Evolutionary conservation across 768 basidiomycete species (phyloP).

Genomic region (Leccinum variicolor): DNA sequence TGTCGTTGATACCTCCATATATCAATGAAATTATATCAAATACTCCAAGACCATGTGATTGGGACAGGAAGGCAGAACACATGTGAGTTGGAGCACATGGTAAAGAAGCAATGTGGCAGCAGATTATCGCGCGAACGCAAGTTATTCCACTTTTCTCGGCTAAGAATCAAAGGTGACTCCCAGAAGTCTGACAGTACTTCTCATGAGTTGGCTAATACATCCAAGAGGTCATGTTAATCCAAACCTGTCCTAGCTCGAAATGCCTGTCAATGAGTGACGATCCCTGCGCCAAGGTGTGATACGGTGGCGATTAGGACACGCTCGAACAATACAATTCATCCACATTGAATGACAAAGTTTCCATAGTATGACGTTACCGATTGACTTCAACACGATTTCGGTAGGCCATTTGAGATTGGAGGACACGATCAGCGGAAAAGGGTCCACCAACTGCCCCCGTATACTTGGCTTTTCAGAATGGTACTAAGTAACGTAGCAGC

Average conservation of each 20-base stretch:
- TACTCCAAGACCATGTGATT: neutral
- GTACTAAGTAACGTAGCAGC: neutral
- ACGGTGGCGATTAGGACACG: neutral
- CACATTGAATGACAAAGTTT: neutral
- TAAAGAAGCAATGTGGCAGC: neutral
- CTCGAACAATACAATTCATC: neutral
- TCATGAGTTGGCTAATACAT: neutral
- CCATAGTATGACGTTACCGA: neutral
- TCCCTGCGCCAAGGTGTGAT: neutral
- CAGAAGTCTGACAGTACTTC: neutral
- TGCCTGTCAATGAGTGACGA: neutral
- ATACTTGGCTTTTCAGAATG: neutral
- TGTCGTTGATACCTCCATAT: neutral
- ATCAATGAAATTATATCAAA: neutral
- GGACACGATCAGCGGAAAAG: neutral
- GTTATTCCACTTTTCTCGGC: neutral
- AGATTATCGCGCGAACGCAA: neutral
- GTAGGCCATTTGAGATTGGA: neutral
- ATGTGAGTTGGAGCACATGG: neutral
- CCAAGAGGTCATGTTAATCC: neutral
- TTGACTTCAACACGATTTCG: neutral
- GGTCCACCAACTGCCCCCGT: neutral
- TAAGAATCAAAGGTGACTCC: neutral
- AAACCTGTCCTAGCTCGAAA: neutral
- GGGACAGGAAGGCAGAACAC: neutral